Percentiles rank a stretch among this genome's conserved stretches.
Evolutionary conservation across 2,329 filamentous ascomycete genomes (phyloP).

Genomic region (Fusarium sp.): DNA sequence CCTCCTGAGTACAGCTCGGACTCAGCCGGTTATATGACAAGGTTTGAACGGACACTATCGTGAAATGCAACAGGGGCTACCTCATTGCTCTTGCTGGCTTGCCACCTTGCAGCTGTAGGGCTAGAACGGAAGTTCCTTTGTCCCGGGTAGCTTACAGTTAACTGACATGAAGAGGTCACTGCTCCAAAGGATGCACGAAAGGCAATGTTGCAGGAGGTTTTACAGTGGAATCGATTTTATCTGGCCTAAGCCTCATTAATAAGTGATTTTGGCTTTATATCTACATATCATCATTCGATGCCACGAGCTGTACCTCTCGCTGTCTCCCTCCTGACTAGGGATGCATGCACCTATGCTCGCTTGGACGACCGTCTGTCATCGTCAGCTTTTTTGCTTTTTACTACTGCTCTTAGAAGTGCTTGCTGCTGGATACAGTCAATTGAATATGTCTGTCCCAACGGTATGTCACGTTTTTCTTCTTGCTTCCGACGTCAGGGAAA

Average conservation of each 20-base stretch:
- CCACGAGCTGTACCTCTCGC: neutral
- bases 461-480: neutral
- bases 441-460: neutral
- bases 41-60: neutral
- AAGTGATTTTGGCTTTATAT: neutral
- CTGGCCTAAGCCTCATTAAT: neutral
- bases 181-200: neutral
- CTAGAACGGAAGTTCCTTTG: neutral
- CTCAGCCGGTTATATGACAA: neutral
- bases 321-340: neutral
- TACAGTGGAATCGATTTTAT: neutral
- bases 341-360: neutral
- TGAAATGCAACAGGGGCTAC: neutral
- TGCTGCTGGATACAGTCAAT: neutral
- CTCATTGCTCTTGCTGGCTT: neutral
- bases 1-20: no score
- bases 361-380: neutral
- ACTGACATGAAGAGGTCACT: neutral
- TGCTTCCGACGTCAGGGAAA: neutral
- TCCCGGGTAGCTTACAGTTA: neutral
- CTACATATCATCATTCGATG: neutral
- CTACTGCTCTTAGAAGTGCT: neutral
- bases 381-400: neutral
- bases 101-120: neutral
- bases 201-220: neutral